A percentile compares a stretch with the other conserved stretches of the same genome.
Conservation (phyloP, 352 stramenopile genomes). For the Pythium aphanidermatum region DNA sequence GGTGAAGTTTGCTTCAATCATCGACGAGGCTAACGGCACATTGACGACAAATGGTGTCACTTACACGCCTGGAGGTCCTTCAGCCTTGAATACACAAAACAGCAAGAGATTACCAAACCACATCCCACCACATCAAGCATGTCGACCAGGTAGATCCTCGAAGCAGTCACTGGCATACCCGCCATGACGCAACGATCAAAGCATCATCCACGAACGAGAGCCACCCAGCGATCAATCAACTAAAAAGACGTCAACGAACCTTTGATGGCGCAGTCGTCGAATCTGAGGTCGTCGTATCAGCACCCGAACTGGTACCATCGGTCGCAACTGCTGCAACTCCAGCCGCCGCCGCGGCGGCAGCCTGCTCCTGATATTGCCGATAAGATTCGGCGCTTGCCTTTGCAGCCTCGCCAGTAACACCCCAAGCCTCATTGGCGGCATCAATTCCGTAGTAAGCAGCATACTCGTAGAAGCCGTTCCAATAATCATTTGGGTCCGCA, state of each 20-base stretch:
- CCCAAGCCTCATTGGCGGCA: slow-evolving; percentile 78
- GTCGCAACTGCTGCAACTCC: slow-evolving; percentile 16
- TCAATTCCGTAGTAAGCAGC: slow-evolving; percentile 85
- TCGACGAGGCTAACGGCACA: background rate
- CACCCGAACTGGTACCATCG: slow-evolving; percentile 11
- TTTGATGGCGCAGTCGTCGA: slow-evolving; percentile 27
- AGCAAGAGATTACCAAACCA: slow-evolving; percentile 27
- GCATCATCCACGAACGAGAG: slow-evolving; percentile 5
- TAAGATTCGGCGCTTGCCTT: slow-evolving; percentile 65
- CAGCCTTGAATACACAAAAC: slow-evolving; percentile 33
- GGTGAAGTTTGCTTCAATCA: background rate
- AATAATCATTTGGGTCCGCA: slow-evolving; percentile 83
- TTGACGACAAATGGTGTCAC: background rate
- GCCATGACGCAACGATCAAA: slow-evolving; percentile 11
- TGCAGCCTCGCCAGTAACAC: slow-evolving; percentile 68
- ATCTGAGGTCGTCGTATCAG: slow-evolving; percentile 13
- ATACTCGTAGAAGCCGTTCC: slow-evolving; percentile 88
- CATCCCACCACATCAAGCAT: slow-evolving; percentile 20
- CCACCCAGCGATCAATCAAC: slow-evolving; percentile 12
- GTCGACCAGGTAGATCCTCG: slow-evolving; percentile 25
- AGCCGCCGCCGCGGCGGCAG: slow-evolving; percentile 19
- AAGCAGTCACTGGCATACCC: slow-evolving; percentile 27
- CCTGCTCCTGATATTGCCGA: slow-evolving; percentile 63
- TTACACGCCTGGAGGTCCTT: slow-evolving; percentile 65
- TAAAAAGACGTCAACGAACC: slow-evolving; percentile 51